Conservation (phyloP, 805 yeast species). For the Grigorovia yakushimaensis region DNA sequence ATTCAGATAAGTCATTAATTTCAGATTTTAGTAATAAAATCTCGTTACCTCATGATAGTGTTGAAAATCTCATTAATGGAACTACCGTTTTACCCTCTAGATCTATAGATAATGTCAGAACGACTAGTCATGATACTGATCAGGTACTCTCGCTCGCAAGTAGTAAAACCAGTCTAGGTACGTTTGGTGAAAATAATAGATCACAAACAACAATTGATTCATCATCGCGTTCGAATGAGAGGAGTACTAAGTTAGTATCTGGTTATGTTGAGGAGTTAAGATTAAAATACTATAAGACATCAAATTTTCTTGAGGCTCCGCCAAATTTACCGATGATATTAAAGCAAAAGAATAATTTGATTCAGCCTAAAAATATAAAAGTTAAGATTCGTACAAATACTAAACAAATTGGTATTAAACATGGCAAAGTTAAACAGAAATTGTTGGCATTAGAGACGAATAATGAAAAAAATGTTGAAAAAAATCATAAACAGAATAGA, state of each 20-base stretch:
- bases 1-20: neutral
- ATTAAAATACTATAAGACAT: constrained; percentile 24
- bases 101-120: neutral
- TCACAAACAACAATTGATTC: neutral
- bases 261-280: constrained; percentile 28
- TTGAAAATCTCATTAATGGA: neutral
- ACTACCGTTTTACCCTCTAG: neutral
- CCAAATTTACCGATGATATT: constrained; percentile 27
- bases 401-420: constrained; percentile 30
- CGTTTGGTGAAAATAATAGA: constrained; percentile 2
- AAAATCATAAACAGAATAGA: constrained; percentile 1
- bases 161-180: neutral
- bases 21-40: neutral
- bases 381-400: constrained; percentile 29
- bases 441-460: constrained; percentile 27
- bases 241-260: constrained; percentile 22
- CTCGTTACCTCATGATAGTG: neutral
- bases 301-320: constrained; percentile 29
- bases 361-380: constrained; percentile 26
- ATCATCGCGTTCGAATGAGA: constrained; percentile 10
- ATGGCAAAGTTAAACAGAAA: constrained; percentile 29
- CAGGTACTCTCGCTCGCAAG: neutral
- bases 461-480: constrained; percentile 13
- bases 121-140: neutral
- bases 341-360: constrained; percentile 25